Percentiles rank a stretch among this genome's conserved stretches.
phyloP scores from a whole-genome alignment of 2,329 filamentous ascomycete genomes.

The Aspergillus persii region DNA sequence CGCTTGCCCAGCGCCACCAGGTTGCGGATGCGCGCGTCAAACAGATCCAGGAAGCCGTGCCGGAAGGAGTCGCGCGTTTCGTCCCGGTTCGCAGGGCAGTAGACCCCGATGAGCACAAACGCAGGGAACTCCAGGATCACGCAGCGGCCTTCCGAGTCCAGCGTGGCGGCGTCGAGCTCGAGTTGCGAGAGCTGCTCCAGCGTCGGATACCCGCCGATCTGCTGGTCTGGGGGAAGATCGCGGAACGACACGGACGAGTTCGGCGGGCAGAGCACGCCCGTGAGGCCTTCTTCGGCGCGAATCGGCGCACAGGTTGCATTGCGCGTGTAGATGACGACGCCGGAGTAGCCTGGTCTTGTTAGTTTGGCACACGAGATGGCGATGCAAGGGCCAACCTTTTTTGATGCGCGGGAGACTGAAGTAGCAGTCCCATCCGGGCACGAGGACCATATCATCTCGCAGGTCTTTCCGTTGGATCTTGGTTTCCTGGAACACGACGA shows the following conservation, averaged over 20 bases:
- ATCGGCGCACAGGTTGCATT: conserved; percentile 82
- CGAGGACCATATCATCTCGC: conserved; percentile 89
- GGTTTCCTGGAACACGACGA: conserved; percentile 91
- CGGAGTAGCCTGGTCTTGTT: conserved; percentile 72
- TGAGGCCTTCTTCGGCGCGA: conserved; percentile 89
- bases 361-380: neutral
- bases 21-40: conserved; percentile 84
- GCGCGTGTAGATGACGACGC: conserved; percentile 92
- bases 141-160: conserved; percentile 91
- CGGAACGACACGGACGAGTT: conserved; percentile 69
- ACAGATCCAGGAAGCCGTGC: conserved; percentile 70
- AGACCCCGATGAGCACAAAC: conserved; percentile 89
- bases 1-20: conserved; percentile 75
- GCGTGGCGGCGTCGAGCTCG: conserved; percentile 63
- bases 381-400: conserved; percentile 62
- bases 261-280: conserved; percentile 73
- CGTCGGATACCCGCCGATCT: conserved; percentile 86
- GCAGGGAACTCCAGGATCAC: conserved; percentile 90
- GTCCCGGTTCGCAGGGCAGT: conserved; percentile 86
- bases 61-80: conserved; percentile 81
- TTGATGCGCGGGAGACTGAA: conserved; percentile 92
- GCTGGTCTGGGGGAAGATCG: conserved; percentile 68
- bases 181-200: conserved; percentile 62
- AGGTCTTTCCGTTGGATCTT: conserved; percentile 95
- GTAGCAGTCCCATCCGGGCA: conserved; percentile 93